Conservation (phyloP, 257 asterid species). For the Anisodus tanguticus region DNA sequence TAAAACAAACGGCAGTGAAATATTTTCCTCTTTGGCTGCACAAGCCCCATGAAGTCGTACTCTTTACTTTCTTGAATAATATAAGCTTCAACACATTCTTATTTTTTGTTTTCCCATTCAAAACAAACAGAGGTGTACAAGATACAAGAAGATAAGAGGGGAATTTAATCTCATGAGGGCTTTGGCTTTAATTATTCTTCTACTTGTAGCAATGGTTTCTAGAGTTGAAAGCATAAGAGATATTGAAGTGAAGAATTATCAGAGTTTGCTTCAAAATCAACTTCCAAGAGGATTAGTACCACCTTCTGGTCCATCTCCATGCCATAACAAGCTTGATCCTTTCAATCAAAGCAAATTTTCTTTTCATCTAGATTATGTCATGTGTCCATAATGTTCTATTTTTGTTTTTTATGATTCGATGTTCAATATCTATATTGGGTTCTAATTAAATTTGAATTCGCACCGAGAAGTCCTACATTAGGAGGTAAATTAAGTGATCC, state of each 20-base stretch:
- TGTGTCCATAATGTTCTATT: slow-evolving; percentile 48
- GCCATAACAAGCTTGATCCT: slow-evolving; percentile 60
- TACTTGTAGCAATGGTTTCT: slow-evolving; percentile 29
- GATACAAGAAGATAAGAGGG: not conserved
- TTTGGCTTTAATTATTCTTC: slow-evolving; percentile 28
- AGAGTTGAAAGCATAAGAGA: slow-evolving; percentile 46
- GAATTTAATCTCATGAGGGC: not conserved
- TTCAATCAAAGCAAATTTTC: slow-evolving; percentile 30
- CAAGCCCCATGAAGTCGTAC: not conserved
- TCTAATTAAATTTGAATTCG: too few species aligned
- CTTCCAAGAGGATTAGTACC: slow-evolving; percentile 71
- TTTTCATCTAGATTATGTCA: slow-evolving; percentile 31
- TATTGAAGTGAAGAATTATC: slow-evolving; percentile 26
- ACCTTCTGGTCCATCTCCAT: slow-evolving; percentile 65
- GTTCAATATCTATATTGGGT: too few species aligned
- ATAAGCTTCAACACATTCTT: not conserved
- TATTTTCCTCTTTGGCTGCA: slow-evolving; percentile 21
- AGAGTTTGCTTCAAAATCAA: slow-evolving; percentile 41
- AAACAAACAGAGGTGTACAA: not conserved
- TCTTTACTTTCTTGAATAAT: not conserved
- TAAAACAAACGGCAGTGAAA: not conserved
- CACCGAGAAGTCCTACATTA: too few species aligned
- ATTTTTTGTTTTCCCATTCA: too few species aligned
- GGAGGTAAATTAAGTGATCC: too few species aligned
- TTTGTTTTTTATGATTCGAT: too few species aligned